These are phyloP conservation scores for Ceratobasidium sp. DNA, from an alignment of 1,284 basidiomycete species.

Conservation along the genomic window DNA sequence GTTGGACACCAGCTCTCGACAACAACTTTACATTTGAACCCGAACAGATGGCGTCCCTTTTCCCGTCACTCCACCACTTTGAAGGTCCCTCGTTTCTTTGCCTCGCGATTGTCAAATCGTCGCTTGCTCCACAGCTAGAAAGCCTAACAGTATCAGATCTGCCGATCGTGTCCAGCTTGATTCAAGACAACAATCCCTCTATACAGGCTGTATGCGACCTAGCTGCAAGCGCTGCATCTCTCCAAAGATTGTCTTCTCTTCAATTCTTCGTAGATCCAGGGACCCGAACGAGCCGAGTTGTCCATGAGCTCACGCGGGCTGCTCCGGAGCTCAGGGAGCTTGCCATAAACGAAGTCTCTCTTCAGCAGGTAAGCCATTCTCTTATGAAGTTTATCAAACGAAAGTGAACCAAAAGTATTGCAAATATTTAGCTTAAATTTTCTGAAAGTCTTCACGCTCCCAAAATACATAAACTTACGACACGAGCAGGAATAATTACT, in stretches of 20 bases:
- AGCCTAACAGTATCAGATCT: slow-evolving; percentile 15
- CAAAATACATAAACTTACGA: slow-evolving; percentile 19
- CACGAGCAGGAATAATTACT: slow-evolving; percentile 1
- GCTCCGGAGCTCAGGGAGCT: slow-evolving; percentile 25
- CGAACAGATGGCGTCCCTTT: slow-evolving; percentile 4
- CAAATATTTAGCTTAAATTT: neutral
- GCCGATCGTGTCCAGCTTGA: neutral
- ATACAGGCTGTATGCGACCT: neutral
- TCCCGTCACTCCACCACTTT: slow-evolving; percentile 31
- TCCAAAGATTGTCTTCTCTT: neutral
- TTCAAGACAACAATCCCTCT: neutral
- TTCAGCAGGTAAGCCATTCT: slow-evolving; percentile 11
- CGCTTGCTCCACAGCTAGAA: slow-evolving; percentile 14
- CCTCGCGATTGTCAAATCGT: slow-evolving; percentile 1
- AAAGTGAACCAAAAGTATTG: neutral
- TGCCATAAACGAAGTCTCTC: neutral
- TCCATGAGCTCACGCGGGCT: slow-evolving; percentile 9
- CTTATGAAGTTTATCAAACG: neutral
- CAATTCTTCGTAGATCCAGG: slow-evolving; percentile 1
- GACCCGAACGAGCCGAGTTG: neutral
- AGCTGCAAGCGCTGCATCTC: neutral
- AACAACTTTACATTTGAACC: neutral
- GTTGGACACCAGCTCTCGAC: slow-evolving; percentile 1
- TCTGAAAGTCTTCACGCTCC: slow-evolving; percentile 11
- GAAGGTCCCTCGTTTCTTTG: slow-evolving; percentile 34